Evolutionary conservation across 164 flowering plant species (phyloP).

Genomic region (Aristolochia fimbriata): DNA sequence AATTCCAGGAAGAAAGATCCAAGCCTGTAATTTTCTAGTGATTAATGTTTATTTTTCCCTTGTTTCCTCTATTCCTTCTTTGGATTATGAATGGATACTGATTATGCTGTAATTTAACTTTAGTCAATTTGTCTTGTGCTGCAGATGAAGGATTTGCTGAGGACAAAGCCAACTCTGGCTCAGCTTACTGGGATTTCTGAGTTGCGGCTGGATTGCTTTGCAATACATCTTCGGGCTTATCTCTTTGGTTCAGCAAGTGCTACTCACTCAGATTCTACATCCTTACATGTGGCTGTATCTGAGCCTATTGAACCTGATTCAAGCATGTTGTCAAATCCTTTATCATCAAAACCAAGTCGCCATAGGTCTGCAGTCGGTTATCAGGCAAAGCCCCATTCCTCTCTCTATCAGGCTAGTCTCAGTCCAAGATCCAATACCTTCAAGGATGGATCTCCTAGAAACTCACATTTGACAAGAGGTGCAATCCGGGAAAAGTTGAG

Average conservation of each 20-base stretch:
- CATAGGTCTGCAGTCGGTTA: constrained; percentile 23
- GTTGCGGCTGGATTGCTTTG: constrained; percentile 72
- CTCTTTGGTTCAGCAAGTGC: constrained; percentile 38
- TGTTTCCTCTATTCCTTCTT: too few species aligned
- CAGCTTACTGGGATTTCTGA: constrained; percentile 82
- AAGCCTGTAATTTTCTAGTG: too few species aligned
- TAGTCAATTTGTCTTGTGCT: neutral
- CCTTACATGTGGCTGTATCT: constrained; percentile 8
- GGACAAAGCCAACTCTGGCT: constrained; percentile 58
- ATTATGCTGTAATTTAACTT: too few species aligned
- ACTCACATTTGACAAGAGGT: constrained; percentile 23
- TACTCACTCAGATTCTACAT: constrained; percentile 15
- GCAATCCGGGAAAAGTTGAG: constrained; percentile 43
- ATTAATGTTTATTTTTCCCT: too few species aligned
- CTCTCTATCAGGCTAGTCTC: constrained; percentile 47
- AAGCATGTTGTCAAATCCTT: constrained; percentile 12
- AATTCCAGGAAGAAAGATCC: too few species aligned
- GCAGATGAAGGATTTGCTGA: constrained; percentile 79
- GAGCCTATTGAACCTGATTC: constrained; percentile 19
- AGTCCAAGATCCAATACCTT: constrained; percentile 62
- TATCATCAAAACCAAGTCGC: constrained; percentile 24
- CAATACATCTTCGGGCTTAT: constrained; percentile 66
- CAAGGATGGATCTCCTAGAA: constrained; percentile 47
- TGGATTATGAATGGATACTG: neutral
- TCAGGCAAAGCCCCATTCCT: constrained; percentile 25